Conservation (phyloP, 2,329 filamentous ascomycete genomes). For the Fusarium proliferatum region DNA sequence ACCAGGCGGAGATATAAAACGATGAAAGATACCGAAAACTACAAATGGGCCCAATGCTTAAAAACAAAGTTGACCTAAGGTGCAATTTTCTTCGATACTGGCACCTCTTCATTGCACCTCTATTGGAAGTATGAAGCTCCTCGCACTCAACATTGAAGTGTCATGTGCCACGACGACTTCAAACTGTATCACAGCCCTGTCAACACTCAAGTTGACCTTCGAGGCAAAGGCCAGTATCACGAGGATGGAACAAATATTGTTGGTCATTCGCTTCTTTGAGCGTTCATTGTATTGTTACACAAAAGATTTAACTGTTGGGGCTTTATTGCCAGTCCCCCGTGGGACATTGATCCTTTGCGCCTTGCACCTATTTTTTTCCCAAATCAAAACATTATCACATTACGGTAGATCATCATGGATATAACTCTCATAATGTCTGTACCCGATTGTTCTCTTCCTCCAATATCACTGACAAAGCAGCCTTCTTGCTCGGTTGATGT, state of each 20-base stretch:
- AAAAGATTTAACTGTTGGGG: constrained; percentile 26
- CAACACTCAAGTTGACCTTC: not conserved
- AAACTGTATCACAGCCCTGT: too few species aligned
- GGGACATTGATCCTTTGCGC: constrained; percentile 39
- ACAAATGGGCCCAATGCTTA: not conserved
- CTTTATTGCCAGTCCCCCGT: constrained; percentile 26
- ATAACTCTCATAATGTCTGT: constrained; percentile 15
- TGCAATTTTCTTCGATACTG: not conserved
- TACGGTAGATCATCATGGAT: constrained; percentile 40
- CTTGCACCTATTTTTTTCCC: constrained; percentile 19
- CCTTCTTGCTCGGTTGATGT: constrained; percentile 40
- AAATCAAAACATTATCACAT: constrained; percentile 22
- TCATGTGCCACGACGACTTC: not conserved
- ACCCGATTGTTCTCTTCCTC: constrained; percentile 36
- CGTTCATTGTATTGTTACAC: constrained; percentile 42
- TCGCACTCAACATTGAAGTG: fast-evolving
- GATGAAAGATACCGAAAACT: not conserved
- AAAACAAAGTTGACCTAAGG: too few species aligned
- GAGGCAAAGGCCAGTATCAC: not conserved
- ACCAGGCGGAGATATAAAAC: too few species aligned
- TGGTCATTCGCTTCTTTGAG: constrained; percentile 33
- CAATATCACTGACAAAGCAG: constrained; percentile 38
- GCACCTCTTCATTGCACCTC: too few species aligned
- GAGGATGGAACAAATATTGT: not conserved
- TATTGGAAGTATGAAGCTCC: too few species aligned